phyloP scores from a whole-genome alignment of 2,329 filamentous ascomycete species.

The Sarocladium kiliense region DNA sequence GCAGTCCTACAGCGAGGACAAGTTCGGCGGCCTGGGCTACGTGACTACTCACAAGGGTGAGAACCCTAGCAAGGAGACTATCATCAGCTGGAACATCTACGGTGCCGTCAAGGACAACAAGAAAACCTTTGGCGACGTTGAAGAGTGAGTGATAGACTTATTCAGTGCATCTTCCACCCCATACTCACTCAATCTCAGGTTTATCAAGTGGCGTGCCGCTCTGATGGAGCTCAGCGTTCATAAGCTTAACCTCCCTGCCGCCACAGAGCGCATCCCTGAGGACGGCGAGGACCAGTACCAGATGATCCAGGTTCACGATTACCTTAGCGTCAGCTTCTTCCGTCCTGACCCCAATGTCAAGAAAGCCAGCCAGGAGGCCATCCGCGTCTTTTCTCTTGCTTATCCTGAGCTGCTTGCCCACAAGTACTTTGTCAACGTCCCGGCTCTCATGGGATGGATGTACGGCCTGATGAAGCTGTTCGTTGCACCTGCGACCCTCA shows the following conservation, averaged over 20 bases:
- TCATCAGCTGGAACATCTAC: conserved; percentile 93
- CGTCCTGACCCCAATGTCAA: conserved; percentile 74
- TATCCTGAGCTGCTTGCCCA: conserved; percentile 81
- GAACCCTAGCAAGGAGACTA: conserved; percentile 44
- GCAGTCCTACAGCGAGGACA: conserved; percentile 58
- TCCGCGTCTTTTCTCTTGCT: conserved; percentile 71
- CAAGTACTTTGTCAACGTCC: conserved; percentile 97
- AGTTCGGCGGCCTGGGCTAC: conserved; percentile 76
- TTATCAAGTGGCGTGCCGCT: conserved; percentile 83
- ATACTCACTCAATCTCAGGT: conserved; percentile 36
- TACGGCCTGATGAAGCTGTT: conserved; percentile 72
- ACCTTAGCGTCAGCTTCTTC: conserved; percentile 81
- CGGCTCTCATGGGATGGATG: conserved; percentile 84
- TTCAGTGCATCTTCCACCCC: background rate
- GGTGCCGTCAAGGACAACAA: conserved; percentile 78
- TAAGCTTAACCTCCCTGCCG: conserved; percentile 64
- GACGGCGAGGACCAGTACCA: conserved; percentile 78
- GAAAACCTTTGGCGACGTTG: conserved; percentile 75
- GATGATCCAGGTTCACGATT: conserved; percentile 91
- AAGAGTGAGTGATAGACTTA: conserved; percentile 56
- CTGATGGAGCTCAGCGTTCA: conserved; percentile 84
- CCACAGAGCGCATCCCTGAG: conserved; percentile 66
- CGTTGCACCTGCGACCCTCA: conserved; percentile 65
- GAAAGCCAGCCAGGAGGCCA: conserved; percentile 72
- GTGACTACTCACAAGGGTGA: conserved; percentile 64